Percentiles rank a stretch among this genome's conserved stretches.
Conservation (phyloP, 2,329 filamentous ascomycete species). For the Plectosphaerella cucumerina region DNA sequence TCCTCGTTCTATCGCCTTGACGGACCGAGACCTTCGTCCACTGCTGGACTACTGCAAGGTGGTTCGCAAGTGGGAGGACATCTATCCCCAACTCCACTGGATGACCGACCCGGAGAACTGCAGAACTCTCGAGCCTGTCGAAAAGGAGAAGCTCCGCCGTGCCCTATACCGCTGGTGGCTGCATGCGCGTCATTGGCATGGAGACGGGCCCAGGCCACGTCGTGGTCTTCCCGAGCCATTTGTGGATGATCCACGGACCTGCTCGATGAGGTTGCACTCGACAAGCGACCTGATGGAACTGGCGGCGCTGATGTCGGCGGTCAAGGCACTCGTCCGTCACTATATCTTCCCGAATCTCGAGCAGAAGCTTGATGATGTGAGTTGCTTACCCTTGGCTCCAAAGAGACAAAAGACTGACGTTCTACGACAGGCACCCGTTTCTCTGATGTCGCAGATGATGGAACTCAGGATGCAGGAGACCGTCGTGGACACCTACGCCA, state of each 20-base stretch:
- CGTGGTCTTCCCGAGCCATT: slow-evolving; percentile 31
- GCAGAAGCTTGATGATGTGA: slow-evolving; percentile 28
- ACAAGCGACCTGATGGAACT: slow-evolving; percentile 40
- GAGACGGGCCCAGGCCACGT: slow-evolving; percentile 31
- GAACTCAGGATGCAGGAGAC: slow-evolving; percentile 18
- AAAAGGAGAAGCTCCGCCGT: slow-evolving; percentile 42
- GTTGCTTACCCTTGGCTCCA: slow-evolving; percentile 8
- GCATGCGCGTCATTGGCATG: slow-evolving; percentile 49
- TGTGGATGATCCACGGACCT: slow-evolving; percentile 35
- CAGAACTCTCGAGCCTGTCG: slow-evolving; percentile 36
- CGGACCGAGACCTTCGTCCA: slow-evolving; percentile 24
- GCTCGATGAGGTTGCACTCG: slow-evolving; percentile 38
- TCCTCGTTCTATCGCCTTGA: slow-evolving; percentile 23
- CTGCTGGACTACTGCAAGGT: slow-evolving; percentile 29
- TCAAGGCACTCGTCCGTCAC: slow-evolving; percentile 38
- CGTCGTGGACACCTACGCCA: slow-evolving; percentile 41
- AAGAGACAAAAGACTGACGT: background rate
- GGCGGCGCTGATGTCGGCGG: slow-evolving; percentile 38
- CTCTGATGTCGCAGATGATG: slow-evolving; percentile 9
- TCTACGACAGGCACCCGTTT: background rate
- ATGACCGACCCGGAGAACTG: slow-evolving; percentile 40
- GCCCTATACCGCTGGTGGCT: slow-evolving; percentile 53
- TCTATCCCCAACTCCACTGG: slow-evolving; percentile 41
- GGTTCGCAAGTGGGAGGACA: slow-evolving; percentile 32
- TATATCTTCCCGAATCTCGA: slow-evolving; percentile 43